phyloP scores from a whole-genome alignment of 148 eudicot species.

The Vaccinium vitisidaea region DNA sequence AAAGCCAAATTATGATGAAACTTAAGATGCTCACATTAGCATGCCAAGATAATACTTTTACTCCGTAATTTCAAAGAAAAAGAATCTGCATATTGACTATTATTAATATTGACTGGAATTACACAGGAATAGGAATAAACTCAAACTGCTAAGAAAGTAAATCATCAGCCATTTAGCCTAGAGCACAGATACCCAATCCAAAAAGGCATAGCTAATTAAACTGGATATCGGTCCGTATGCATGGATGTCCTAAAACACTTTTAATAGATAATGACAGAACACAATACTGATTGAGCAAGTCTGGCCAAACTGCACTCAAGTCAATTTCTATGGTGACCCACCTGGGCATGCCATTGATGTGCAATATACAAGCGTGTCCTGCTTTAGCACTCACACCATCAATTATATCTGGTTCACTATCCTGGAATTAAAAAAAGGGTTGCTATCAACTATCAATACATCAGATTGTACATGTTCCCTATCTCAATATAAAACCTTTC shows the following conservation, averaged over 20 bases:
- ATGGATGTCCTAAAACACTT: not conserved
- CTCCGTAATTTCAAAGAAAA: not conserved
- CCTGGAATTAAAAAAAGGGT: constrained; percentile 39
- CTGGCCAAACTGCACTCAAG: not conserved
- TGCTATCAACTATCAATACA: not conserved
- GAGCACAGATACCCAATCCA: not conserved
- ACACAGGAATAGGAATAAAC: not conserved
- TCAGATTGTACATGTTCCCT: constrained; percentile 3
- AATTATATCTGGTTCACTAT: constrained; percentile 88
- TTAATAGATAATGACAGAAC: not conserved
- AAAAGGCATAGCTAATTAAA: not conserved
- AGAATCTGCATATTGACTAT: not conserved
- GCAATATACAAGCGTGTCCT: constrained; percentile 35
- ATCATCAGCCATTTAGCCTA: not conserved
- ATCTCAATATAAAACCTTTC: not conserved
- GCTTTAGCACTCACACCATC: constrained; percentile 92
- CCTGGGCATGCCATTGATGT: not conserved
- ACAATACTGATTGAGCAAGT: not conserved
- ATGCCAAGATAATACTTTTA: not conserved
- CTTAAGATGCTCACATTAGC: not conserved
- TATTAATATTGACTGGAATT: not conserved
- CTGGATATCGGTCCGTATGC: too few relatives aligned
- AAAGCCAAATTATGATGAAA: not conserved
- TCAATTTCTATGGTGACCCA: not conserved
- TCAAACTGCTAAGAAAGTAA: not conserved